Base-by-base conservation (phyloP, 164 flowering plant genomes). In the Vitis rupestris region DNA sequence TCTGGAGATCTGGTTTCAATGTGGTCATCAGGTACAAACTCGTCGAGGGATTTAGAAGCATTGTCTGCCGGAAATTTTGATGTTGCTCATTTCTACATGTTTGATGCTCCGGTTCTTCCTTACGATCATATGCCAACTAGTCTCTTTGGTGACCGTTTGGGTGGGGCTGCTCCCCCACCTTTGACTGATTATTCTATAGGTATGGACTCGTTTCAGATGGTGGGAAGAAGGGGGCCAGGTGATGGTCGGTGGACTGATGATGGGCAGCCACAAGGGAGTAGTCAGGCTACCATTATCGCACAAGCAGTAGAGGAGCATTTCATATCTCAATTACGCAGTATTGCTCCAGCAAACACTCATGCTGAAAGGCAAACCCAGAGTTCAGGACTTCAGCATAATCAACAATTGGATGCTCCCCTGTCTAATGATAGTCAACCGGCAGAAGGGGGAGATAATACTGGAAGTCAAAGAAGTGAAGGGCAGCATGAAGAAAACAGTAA, bases 171-270 rank as follows among this genome's bases (percentile, higher is more conserved):
- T 47, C 88, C 94, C 23, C 89, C 93, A 29, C 87, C 90, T 72
- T 76, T 90, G 79, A 70, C 88, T 69, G 97, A 91, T 73, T 88
- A 83, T 80, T 89, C 97, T 69, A 78, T 87, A 62, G 95, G 97
- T n/a, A 77, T 88, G 87, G 95, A 87, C 74, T 80, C 94, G 5
- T 69, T 90, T 73, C 93, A 81, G 51, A 71, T 80, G 68, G 64
- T 82, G 6, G 96, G 94, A 14, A 80, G 97, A 70, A 88, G 98
- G 78, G 92, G 89, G 50, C 83, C 84, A 19, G 88, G 92, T 75
- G 93, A 90, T 85, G 88, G 94, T 67, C 82, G 98, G 51, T 94
- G 98, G 98, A 88, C 88, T 79, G 97, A 94, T 85, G 97, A 90
- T 90, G 97, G 97, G 65, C 97, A 85, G 79, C 98, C 98, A 15